These are phyloP conservation scores for Tephrocybe sp. DNA, from an alignment of 768 basidiomycete species.

Conservation along the genomic window DNA sequence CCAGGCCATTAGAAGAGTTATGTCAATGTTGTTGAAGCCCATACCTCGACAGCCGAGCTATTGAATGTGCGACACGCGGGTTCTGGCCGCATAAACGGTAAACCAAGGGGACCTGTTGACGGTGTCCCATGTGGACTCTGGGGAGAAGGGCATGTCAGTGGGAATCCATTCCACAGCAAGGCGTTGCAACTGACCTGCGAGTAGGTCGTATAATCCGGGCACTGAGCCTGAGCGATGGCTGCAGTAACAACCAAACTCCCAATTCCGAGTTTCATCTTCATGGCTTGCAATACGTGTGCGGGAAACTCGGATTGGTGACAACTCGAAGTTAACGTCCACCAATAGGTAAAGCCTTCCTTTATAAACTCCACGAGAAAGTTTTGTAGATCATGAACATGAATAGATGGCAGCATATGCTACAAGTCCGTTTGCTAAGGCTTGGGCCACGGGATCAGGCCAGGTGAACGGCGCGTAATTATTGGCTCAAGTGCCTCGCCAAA, in stretches of 20 bases:
- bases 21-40: neutral
- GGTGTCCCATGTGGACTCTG: conserved; percentile 60
- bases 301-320: neutral
- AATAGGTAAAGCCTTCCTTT: conserved; percentile 10
- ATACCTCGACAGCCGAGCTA: conserved; percentile 72
- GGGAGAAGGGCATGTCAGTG: neutral
- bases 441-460: conserved; percentile 15
- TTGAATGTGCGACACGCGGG: conserved; percentile 75
- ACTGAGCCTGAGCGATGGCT: conserved; percentile 36
- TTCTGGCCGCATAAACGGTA: conserved; percentile 75
- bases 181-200: conserved; percentile 41
- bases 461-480: neutral
- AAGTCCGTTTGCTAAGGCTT: conserved; percentile 1
- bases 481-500: neutral
- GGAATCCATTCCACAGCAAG: neutral
- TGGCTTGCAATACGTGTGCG: conserved; percentile 6
- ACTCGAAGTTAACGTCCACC: neutral
- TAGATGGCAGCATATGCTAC: conserved; percentile 20
- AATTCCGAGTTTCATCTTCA: conserved; percentile 24
- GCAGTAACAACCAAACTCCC: conserved; percentile 23
- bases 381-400: conserved; percentile 15
- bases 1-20: neutral
- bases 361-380: conserved; percentile 12
- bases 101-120: conserved; percentile 57
- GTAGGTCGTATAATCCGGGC: conserved; percentile 63